Conservation (phyloP, 345 rosid genomes). For the Gossypium thurberi region DNA sequence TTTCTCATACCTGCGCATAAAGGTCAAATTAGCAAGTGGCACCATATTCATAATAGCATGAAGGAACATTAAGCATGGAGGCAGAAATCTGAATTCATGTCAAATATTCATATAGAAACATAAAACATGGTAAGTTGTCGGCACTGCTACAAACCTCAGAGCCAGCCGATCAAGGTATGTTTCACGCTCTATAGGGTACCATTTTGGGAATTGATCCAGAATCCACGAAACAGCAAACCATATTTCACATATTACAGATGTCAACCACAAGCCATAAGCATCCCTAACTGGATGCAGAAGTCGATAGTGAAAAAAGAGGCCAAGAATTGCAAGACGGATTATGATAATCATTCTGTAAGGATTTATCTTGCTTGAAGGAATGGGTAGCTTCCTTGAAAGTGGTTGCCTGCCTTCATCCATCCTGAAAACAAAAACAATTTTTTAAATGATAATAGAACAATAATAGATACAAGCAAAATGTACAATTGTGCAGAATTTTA, state of each 20-base stretch:
- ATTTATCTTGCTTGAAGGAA: conserved; percentile 93
- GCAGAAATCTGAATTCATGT: not conserved
- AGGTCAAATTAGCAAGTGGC: not conserved
- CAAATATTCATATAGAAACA: not conserved
- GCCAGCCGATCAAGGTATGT: conserved; percentile 94
- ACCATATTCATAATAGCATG: not conserved
- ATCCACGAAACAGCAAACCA: conserved; percentile 99
- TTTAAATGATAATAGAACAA: not conserved
- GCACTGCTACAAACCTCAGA: conserved; percentile 48
- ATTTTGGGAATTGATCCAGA: conserved; percentile 97
- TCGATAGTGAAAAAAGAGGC: conserved; percentile 89
- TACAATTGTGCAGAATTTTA: not conserved
- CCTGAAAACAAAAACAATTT: conserved; percentile 40
- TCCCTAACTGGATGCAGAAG: conserved; percentile 82
- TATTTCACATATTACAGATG: conserved; percentile 93
- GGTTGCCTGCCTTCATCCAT: conserved; percentile 99
- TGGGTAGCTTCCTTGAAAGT: conserved; percentile 85
- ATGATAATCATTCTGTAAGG: conserved; percentile 85
- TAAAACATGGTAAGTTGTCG: not conserved
- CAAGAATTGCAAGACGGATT: conserved; percentile 80
- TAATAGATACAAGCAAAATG: not conserved
- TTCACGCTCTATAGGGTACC: conserved; percentile 86
- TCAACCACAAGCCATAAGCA: conserved; percentile 94
- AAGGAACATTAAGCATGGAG: not conserved
- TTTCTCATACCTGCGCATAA: conserved; percentile 73